Conservation (phyloP, 2,329 filamentous ascomycete species). For the Macroventuria anomochaeta region DNA sequence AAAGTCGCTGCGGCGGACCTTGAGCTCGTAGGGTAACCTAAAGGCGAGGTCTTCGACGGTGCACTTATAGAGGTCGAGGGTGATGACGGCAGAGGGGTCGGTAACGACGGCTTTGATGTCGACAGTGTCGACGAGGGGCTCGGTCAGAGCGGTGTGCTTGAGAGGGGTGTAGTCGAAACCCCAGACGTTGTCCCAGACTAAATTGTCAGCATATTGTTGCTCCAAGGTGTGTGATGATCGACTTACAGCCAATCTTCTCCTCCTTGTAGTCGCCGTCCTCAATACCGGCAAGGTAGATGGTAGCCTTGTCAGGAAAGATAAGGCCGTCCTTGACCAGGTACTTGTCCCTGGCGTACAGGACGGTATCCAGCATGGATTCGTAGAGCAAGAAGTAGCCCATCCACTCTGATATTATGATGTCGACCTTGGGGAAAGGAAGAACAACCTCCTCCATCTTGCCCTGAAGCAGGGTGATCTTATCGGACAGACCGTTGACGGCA, state of each 20-base stretch:
- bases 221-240: neutral
- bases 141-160: conserved; percentile 90
- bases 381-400: conserved; percentile 99
- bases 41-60: conserved; percentile 84
- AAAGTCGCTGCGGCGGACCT: conserved; percentile 86
- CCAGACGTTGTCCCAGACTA: conserved; percentile 99
- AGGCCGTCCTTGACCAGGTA: conserved; percentile 86
- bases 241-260: conserved; percentile 94
- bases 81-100: conserved; percentile 83
- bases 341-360: conserved; percentile 92
- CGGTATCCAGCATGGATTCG: conserved; percentile 98
- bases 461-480: conserved; percentile 97
- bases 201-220: conserved; percentile 2
- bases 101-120: conserved; percentile 97
- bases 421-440: conserved; percentile 91
- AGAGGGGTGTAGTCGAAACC: conserved; percentile 96
- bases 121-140: conserved; percentile 96
- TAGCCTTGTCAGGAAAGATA: conserved; percentile 99
- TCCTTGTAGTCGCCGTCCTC: conserved; percentile 99
- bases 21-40: conserved; percentile 76
- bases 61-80: conserved; percentile 92
- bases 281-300: conserved; percentile 94
- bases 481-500: conserved; percentile 84
- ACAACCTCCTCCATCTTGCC: conserved; percentile 99
- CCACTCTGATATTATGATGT: conserved; percentile 99